A percentile compares a stretch with the other conserved stretches of the same genome.
Conservation (phyloP, 352 stramenopile genomes). For the Globisporangium yorkense region DNA sequence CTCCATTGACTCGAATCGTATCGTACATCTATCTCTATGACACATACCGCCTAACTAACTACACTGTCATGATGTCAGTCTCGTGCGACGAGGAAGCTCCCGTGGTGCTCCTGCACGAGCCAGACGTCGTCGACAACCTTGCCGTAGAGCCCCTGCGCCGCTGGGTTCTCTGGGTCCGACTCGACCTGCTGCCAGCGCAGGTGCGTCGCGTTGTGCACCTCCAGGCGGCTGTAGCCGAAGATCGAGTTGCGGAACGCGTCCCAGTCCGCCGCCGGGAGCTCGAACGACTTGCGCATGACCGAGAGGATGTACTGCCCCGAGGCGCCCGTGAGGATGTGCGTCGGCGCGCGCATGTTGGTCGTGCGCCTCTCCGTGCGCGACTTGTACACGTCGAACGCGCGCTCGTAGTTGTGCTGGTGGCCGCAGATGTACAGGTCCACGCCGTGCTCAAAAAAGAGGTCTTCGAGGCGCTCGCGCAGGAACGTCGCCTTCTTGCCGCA, state of each 20-base stretch:
- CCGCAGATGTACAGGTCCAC: constrained; percentile 88
- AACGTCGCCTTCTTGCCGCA: constrained; percentile 56
- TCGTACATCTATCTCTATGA: background rate
- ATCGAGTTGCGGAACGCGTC: constrained; percentile 84
- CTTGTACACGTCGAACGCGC: constrained; percentile 78
- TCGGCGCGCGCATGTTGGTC: constrained; percentile 81
- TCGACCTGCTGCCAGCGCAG: constrained; percentile 86
- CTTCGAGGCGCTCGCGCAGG: constrained; percentile 62
- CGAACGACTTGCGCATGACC: constrained; percentile 75
- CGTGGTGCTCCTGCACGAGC: constrained; percentile 86
- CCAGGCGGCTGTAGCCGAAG: constrained; percentile 83
- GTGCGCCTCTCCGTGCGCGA: constrained; percentile 53
- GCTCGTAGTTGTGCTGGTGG: constrained; percentile 91
- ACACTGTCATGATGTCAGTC: background rate
- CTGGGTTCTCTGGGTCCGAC: constrained; percentile 73
- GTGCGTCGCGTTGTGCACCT: constrained; percentile 84
- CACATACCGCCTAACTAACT: background rate
- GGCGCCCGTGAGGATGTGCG: constrained; percentile 86
- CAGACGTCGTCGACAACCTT: constrained; percentile 86
- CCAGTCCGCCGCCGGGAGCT: constrained; percentile 53
- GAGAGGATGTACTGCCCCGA: constrained; percentile 81
- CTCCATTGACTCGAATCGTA: no score
- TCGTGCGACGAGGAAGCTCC: constrained; percentile 51
- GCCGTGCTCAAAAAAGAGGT: constrained; percentile 71
- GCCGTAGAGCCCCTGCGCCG: constrained; percentile 64